Conservation (phyloP, 306 rosid species). For the Citrullus amarus region DNA sequence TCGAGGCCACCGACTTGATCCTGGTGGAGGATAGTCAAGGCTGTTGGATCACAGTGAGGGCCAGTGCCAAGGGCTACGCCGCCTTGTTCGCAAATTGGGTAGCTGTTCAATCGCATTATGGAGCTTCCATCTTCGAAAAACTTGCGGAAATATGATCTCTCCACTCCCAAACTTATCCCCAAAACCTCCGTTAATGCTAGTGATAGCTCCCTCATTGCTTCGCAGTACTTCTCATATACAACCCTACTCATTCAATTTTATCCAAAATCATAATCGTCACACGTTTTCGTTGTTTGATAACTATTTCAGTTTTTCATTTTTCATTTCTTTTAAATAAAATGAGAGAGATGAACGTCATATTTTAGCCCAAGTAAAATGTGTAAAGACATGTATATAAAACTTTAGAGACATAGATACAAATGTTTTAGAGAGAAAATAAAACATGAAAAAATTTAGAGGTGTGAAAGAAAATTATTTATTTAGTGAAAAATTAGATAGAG, state of each 20-base stretch:
- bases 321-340: no score
- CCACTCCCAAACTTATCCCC: slow-evolving; percentile 59
- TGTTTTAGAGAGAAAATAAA: no score
- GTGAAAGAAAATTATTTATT: no score
- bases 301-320: no score
- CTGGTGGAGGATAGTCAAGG: slow-evolving; percentile 63
- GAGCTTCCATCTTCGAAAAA: slow-evolving; percentile 48
- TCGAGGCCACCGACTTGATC: slow-evolving; percentile 68
- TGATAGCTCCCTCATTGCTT: slow-evolving; percentile 41
- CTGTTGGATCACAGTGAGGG: slow-evolving; percentile 78
- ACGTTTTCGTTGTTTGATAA: no score
- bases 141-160: slow-evolving; percentile 23
- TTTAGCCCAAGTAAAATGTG: no score
- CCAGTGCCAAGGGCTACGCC: slow-evolving; percentile 48
- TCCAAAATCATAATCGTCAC: not conserved
- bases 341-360: no score
- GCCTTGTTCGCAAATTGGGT: slow-evolving; percentile 50
- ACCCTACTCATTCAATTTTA: slow-evolving; percentile 14
- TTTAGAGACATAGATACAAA: no score
- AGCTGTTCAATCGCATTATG: slow-evolving; percentile 66
- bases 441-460: no score
- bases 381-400: no score
- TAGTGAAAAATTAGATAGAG: no score
- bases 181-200: slow-evolving; percentile 40
- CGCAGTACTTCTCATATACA: slow-evolving; percentile 43